These are phyloP conservation scores for Kwoniella europaea DNA, from an alignment of 768 basidiomycete genomes.

Conservation along the genomic window DNA sequence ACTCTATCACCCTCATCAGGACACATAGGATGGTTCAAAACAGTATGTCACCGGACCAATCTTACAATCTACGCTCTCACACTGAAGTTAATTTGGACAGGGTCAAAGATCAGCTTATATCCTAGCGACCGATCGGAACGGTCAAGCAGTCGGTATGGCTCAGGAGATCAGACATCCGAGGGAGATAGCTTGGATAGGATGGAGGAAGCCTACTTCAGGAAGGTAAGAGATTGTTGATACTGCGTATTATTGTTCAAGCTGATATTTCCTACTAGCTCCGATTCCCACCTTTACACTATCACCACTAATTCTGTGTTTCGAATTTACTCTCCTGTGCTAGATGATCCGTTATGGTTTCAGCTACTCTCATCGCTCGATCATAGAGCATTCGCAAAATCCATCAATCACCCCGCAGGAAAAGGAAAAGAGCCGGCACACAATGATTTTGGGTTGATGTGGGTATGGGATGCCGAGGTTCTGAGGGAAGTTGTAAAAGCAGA, in stretches of 20 bases:
- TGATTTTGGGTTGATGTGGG: slow-evolving; percentile 60
- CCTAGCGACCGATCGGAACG: slow-evolving; percentile 32
- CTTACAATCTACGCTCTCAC: background rate
- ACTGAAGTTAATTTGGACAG: slow-evolving; percentile 1
- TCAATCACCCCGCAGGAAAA: slow-evolving; percentile 52
- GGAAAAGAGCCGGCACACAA: slow-evolving; percentile 25
- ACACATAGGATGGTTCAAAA: slow-evolving; percentile 44
- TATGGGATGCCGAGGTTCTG: slow-evolving; percentile 71
- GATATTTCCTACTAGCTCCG: slow-evolving; percentile 34
- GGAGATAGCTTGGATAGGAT: slow-evolving; percentile 44
- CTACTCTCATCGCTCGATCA: slow-evolving; percentile 79
- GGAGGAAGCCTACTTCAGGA: slow-evolving; percentile 38
- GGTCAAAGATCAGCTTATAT: slow-evolving; percentile 35
- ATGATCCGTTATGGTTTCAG: slow-evolving; percentile 81
- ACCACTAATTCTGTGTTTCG: slow-evolving; percentile 81
- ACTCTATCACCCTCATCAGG: slow-evolving; percentile 31
- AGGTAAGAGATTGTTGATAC: slow-evolving; percentile 5
- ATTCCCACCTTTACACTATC: slow-evolving; percentile 70
- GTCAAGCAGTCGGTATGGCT: slow-evolving; percentile 29
- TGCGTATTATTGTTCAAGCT: background rate
- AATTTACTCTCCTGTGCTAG: slow-evolving; percentile 84
- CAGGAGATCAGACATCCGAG: slow-evolving; percentile 51
- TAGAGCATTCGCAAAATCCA: slow-evolving; percentile 65
- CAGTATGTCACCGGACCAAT: slow-evolving; percentile 11
- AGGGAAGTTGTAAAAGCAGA: slow-evolving; percentile 47